Conservation (phyloP, 1,284 basidiomycete genomes). For the Leccinum cinnamomeum region DNA sequence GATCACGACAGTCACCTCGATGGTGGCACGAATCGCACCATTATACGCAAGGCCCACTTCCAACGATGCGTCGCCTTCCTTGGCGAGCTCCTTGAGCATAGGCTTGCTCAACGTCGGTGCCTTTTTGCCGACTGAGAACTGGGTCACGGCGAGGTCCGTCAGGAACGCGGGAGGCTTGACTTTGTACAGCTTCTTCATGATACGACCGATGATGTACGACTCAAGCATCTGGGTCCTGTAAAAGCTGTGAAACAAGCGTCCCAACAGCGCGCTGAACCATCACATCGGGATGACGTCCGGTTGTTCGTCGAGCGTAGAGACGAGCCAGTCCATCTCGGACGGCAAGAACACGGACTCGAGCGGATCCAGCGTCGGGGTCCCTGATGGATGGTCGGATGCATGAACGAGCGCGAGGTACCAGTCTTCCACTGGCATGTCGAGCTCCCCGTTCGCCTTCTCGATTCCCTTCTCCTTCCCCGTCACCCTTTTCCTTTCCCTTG, state of each 20-base stretch:
- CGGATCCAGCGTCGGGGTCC: slow-evolving; percentile 55
- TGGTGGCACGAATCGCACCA: slow-evolving; percentile 85
- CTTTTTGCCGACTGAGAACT: slow-evolving; percentile 85
- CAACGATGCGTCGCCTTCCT: slow-evolving; percentile 88
- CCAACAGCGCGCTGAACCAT: slow-evolving; percentile 94
- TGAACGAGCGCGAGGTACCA: slow-evolving; percentile 91
- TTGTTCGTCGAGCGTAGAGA: slow-evolving; percentile 84
- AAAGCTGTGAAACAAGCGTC: slow-evolving; percentile 89
- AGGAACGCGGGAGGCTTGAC: slow-evolving; percentile 88
- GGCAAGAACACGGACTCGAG: slow-evolving; percentile 68
- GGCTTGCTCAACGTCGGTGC: slow-evolving; percentile 89
- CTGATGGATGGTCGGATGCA: slow-evolving; percentile 59
- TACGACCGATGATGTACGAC: slow-evolving; percentile 78
- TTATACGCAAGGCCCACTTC: slow-evolving; percentile 84
- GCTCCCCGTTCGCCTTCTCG: slow-evolving; percentile 38
- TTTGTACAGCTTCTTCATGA: slow-evolving; percentile 93
- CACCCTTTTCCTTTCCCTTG: slow-evolving; percentile 9
- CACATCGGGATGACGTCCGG: slow-evolving; percentile 95
- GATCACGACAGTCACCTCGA: slow-evolving; percentile 79
- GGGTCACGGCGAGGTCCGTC: slow-evolving; percentile 81
- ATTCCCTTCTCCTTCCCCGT: slow-evolving; percentile 21
- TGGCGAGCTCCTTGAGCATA: slow-evolving; percentile 75
- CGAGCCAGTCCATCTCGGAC: slow-evolving; percentile 81
- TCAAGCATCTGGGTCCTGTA: slow-evolving; percentile 85
- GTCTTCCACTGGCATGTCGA: slow-evolving; percentile 80